A percentile compares a stretch with the other conserved stretches of the same genome.
phyloP scores from a whole-genome alignment of 768 basidiomycete genomes.

The Boletus fagicola region DNA sequence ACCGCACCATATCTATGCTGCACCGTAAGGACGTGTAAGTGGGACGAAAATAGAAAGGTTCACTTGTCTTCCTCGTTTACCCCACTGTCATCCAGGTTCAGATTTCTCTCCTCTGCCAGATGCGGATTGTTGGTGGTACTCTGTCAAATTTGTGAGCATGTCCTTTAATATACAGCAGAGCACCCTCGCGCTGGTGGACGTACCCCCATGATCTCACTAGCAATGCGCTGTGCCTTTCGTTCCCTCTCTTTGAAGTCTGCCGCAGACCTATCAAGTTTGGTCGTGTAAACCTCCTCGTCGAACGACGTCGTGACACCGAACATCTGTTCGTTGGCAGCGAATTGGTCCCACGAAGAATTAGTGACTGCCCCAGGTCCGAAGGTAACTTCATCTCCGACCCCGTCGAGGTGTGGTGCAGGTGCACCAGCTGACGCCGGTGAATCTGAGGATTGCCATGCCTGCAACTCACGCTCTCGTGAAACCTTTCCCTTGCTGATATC shows the following conservation, averaged over 20 bases:
- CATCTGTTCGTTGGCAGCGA: slow-evolving; percentile 85
- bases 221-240: slow-evolving; percentile 81
- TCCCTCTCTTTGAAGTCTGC: slow-evolving; percentile 89
- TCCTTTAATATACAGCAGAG: slow-evolving; percentile 6
- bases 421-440: slow-evolving; percentile 32
- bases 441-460: slow-evolving; percentile 64
- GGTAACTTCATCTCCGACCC: slow-evolving; percentile 61
- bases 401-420: slow-evolving; percentile 27
- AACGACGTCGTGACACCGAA: slow-evolving; percentile 92
- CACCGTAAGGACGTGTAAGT: slow-evolving; percentile 21
- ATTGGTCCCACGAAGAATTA: slow-evolving; percentile 80
- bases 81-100: slow-evolving; percentile 64
- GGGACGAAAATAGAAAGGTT: slow-evolving; percentile 27
- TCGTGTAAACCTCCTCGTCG: slow-evolving; percentile 94
- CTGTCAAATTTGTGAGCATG: slow-evolving; percentile 38
- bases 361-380: slow-evolving; percentile 55
- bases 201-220: slow-evolving; percentile 88
- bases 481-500: slow-evolving; percentile 65
- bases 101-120: slow-evolving; percentile 81
- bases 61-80: slow-evolving; percentile 96
- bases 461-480: slow-evolving; percentile 71
- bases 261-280: slow-evolving; percentile 80
- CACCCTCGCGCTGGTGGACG: slow-evolving; percentile 26
- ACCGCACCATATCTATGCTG: slow-evolving; percentile 83
- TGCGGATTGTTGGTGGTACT: slow-evolving; percentile 71